Percentiles rank a stretch among this genome's conserved stretches.
These are phyloP conservation scores for Henckelia pumila DNA, from an alignment of 257 asterid species.

Conservation along the genomic window DNA sequence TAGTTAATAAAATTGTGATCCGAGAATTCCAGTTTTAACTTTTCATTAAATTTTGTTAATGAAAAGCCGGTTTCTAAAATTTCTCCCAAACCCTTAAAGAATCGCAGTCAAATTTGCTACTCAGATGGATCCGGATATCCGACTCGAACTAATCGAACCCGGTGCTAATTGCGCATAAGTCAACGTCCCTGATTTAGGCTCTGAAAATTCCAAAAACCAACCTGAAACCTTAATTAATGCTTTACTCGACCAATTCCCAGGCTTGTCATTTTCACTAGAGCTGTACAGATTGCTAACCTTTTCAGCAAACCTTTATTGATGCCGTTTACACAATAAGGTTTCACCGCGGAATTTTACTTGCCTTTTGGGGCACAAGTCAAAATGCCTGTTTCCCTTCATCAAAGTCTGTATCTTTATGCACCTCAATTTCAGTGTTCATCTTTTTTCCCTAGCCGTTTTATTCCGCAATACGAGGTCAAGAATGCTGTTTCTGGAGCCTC, in stretches of 20 bases:
- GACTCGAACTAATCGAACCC: too few species aligned
- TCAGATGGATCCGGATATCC: too few species aligned
- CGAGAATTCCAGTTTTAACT: too few species aligned
- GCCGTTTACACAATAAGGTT: not conserved
- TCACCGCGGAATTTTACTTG: slow-evolving; percentile 1
- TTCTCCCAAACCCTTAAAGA: too few species aligned
- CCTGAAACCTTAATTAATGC: not conserved
- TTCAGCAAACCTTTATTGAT: not conserved
- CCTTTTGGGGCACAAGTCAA: too few species aligned
- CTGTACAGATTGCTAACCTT: not conserved
- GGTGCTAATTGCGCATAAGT: too few species aligned
- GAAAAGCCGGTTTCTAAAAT: too few species aligned
- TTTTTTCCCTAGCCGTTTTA: slow-evolving; percentile 16
- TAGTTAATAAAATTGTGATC: too few species aligned
- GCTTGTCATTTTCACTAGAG: too few species aligned
- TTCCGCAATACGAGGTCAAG: slow-evolving; percentile 18
- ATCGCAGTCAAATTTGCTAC: too few species aligned
- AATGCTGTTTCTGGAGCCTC: slow-evolving; percentile 10
- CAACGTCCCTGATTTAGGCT: too few species aligned
- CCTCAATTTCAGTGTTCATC: slow-evolving; percentile 23
- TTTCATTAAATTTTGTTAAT: too few species aligned
- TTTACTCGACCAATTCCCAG: not conserved
- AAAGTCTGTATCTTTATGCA: slow-evolving; percentile 19
- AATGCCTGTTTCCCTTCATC: slow-evolving; percentile 33
- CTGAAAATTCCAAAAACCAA: not conserved